A percentile compares a stretch with the other conserved stretches of the same genome.
These are phyloP conservation scores for Chlorella vulgaris DNA, from an alignment of 139 green algal genomes.

Conservation along the genomic window DNA sequence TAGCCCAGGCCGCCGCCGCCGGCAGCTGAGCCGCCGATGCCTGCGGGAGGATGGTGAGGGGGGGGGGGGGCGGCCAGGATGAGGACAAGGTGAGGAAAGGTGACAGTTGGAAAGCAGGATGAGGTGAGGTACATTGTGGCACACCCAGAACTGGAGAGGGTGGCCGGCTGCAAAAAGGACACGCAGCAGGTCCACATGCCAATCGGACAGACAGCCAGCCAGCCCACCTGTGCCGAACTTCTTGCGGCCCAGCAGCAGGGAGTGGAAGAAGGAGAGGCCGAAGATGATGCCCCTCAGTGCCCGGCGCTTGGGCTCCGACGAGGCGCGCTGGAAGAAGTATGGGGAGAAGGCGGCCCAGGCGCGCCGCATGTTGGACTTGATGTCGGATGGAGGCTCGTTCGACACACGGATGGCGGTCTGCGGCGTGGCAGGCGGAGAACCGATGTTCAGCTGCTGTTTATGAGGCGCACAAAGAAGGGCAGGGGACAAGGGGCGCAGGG, in stretches of 20 bases:
- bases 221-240: constrained; percentile 90
- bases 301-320: constrained; percentile 61
- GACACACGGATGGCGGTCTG: constrained; percentile 89
- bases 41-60: constrained; percentile 40
- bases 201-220: too few species aligned
- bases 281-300: constrained; percentile 88
- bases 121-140: too few species aligned
- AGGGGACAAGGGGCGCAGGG: too few species aligned
- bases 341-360: constrained; percentile 84
- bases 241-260: constrained; percentile 88
- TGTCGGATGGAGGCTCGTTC: constrained; percentile 89
- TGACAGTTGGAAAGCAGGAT: too few species aligned
- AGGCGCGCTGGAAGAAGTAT: constrained; percentile 76
- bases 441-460: background rate
- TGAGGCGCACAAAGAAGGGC: too few species aligned
- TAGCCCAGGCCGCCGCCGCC: constrained; percentile 83
- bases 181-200: too few species aligned
- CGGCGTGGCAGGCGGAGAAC: background rate
- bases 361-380: constrained; percentile 76
- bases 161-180: too few species aligned
- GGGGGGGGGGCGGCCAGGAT: background rate
- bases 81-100: background rate
- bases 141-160: too few species aligned
- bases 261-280: constrained; percentile 93
- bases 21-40: background rate